Conservation (phyloP, 164 flowering plant genomes). For the Vitis cinerea region DNA sequence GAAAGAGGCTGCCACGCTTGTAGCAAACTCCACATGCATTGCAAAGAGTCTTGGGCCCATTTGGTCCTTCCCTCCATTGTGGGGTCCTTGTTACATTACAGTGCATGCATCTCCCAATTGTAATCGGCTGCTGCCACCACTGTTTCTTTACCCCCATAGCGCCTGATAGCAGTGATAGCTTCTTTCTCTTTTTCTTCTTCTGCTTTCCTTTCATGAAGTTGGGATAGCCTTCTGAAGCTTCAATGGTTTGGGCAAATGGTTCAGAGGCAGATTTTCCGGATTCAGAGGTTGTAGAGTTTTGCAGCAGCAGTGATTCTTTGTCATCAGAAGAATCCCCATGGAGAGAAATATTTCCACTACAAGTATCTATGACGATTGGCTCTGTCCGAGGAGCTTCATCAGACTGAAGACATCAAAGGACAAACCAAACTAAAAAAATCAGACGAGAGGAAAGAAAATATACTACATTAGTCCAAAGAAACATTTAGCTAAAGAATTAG, state of each 20-base stretch:
- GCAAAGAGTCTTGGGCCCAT: conserved; percentile 52
- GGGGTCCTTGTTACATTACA: conserved; percentile 43
- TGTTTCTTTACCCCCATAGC: conserved; percentile 7
- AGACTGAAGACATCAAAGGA: not conserved
- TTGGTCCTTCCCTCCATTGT: conserved; percentile 53
- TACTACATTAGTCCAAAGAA: not conserved
- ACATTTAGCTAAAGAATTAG: too few relatives aligned
- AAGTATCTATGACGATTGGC: not conserved
- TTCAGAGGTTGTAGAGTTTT: conserved; percentile 19
- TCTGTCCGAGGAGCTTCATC: conserved; percentile 4
- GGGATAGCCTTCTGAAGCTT: conserved; percentile 7
- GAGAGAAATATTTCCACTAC: not conserved
- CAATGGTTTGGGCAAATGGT: not conserved
- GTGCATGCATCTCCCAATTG: conserved; percentile 33
- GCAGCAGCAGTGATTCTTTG: conserved; percentile 16
- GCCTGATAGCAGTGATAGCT: conserved; percentile 14
- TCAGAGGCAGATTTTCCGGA: conserved; percentile 14
- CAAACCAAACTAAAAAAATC: not conserved
- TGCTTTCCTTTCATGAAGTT: too few relatives aligned
- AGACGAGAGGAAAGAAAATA: not conserved
- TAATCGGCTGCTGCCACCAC: not conserved
- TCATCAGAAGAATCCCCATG: conserved; percentile 4
- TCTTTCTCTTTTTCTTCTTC: conserved; percentile 19
- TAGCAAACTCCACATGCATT: conserved; percentile 58
- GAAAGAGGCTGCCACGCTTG: conserved; percentile 45